These are phyloP conservation scores for Ophiocordyceps sinensis DNA, from an alignment of 2,329 filamentous ascomycete species.

Conservation along the genomic window DNA sequence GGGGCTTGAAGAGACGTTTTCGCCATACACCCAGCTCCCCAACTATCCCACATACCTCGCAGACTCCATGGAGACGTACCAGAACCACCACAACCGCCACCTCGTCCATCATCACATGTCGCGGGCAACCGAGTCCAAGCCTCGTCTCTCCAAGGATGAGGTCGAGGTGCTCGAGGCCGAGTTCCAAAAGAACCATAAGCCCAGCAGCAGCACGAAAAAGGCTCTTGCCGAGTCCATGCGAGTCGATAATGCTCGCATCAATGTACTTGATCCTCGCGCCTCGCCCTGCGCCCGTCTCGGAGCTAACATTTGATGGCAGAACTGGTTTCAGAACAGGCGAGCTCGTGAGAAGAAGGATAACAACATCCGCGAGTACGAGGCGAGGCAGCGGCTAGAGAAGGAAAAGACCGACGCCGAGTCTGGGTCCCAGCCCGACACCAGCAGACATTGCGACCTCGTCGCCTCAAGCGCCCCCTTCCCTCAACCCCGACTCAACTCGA, in stretches of 20 bases:
- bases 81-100: slow-evolving; percentile 18
- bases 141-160: slow-evolving; percentile 42
- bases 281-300: background rate
- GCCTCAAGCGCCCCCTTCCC: slow-evolving; percentile 27
- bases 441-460: slow-evolving; percentile 20
- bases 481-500: slow-evolving; percentile 9
- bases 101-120: slow-evolving; percentile 23
- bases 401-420: slow-evolving; percentile 12
- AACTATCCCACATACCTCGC: slow-evolving; percentile 20
- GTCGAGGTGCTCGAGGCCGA: slow-evolving; percentile 45
- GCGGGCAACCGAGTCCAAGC: slow-evolving; percentile 32
- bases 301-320: slow-evolving; percentile 29
- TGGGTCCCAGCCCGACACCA: slow-evolving; percentile 12
- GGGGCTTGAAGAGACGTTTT: slow-evolving; percentile 13
- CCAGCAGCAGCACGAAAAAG: slow-evolving; percentile 46
- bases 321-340: slow-evolving; percentile 55
- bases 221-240: slow-evolving; percentile 45
- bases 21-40: slow-evolving; percentile 15
- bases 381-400: slow-evolving; percentile 21
- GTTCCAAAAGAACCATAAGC: slow-evolving; percentile 50
- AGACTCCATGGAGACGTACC: slow-evolving; percentile 24
- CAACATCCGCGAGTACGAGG: slow-evolving; percentile 30
- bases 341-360: slow-evolving; percentile 51
- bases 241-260: slow-evolving; percentile 49
- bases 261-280: slow-evolving; percentile 26